Base-by-base conservation (phyloP, 495 filamentous ascomycete genomes). In the Aspergillus kassunensis region DNA sequence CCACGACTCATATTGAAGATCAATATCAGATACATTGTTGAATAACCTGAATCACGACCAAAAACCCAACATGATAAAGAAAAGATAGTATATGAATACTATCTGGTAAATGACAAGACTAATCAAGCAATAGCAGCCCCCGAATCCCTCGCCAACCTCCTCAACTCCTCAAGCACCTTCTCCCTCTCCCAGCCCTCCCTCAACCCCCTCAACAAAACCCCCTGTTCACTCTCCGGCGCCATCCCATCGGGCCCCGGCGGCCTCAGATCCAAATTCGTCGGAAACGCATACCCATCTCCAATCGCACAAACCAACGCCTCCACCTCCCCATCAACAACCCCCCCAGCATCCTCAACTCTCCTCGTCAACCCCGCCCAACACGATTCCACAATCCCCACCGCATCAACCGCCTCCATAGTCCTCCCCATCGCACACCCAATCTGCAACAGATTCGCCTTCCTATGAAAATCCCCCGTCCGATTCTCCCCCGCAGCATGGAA, bases 401-500 rank as follows among this genome's bases (percentile, higher is more conserved):
- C 66, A 58, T 82, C 77, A 3, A 83, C 62, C 2, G 35, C 69
- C 59, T 83, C 80, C 79, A 83, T 83, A 10, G 77, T 65, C 51
- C 80, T 80, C n/a, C 78, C 80, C 62, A 83, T 70, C 7, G 78
- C 78, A 52, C 67, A 71, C 41, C 75, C 77, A 25, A 82, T 67
- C 60, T 82, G 80, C 53, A 81, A 35, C 29, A 82, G 59, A 58
- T 81, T 82, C 24, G 76, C 79, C 8, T 64, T 71, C 6, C 80
- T 65, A 19, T 73, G 55, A 40, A 79, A 69, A 9, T 72, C 70
- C 4, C 49, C 47, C 44, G 67, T 79, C 12, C 59, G 50, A 58
- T 83, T 83, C 44, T 69, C 68, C 0, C 79, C 79, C 0, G 80
- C 80, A 0, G 78, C 79, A 59, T 83, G 78, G 49, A 81, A 78